Evolutionary conservation across 192 early-diverging fungal species (phyloP).

Genomic region (Gonapodya prolifera): DNA sequence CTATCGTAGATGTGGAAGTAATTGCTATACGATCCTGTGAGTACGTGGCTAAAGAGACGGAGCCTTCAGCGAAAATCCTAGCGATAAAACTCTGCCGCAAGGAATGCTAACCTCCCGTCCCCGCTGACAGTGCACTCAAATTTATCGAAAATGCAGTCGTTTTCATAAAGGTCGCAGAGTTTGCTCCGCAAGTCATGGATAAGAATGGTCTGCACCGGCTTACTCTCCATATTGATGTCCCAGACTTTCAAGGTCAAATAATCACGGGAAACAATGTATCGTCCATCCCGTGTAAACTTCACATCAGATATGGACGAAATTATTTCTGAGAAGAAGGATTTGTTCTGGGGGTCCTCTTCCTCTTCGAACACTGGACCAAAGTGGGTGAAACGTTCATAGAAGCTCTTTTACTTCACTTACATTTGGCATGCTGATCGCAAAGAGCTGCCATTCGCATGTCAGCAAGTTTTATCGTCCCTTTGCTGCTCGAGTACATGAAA

Average conservation of each 20-base stretch:
- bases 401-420: constrained; percentile 27
- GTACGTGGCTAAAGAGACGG: constrained; percentile 39
- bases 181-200: constrained; percentile 94
- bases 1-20: constrained; percentile 93
- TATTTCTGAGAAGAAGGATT: constrained; percentile 99
- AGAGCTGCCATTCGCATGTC: constrained; percentile 93
- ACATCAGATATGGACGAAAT: constrained; percentile 97
- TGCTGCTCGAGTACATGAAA: constrained; percentile 98
- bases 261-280: constrained; percentile 93
- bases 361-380: constrained; percentile 71
- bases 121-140: constrained; percentile 98
- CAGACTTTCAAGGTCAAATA: constrained; percentile 96
- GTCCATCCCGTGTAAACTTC: constrained; percentile 90
- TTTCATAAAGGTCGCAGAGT: constrained; percentile 98
- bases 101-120: constrained; percentile 64
- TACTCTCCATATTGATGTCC: constrained; percentile 96
- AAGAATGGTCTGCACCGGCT: constrained; percentile 87
- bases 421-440: constrained; percentile 87
- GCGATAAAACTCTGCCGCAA: not conserved
- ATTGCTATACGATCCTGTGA: constrained; percentile 99
- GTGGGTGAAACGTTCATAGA: not conserved
- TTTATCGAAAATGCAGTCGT: constrained; percentile 99
- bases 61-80: constrained; percentile 6
- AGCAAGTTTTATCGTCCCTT: constrained; percentile 91
- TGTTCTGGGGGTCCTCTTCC: constrained; percentile 81